Conservation (phyloP, 345 rosid species). For the Eucalyptus microcorys region DNA sequence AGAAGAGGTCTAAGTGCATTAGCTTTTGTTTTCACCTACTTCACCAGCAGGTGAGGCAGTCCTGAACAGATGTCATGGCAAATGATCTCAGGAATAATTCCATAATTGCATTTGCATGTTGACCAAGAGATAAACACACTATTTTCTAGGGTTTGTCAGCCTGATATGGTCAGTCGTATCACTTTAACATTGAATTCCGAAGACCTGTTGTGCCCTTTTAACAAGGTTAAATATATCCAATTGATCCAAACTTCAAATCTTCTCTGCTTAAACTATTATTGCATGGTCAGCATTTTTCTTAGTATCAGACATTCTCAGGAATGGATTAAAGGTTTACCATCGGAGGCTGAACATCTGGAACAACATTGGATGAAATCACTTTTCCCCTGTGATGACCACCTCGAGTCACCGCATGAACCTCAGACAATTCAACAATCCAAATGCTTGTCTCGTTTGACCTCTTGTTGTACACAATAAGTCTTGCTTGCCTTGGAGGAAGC, state of each 20-base stretch:
- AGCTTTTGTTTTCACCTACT: neutral
- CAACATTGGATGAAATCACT: constrained; percentile 51
- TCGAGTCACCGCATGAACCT: constrained; percentile 70
- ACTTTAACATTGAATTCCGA: neutral
- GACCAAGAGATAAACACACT: neutral
- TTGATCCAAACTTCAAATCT: neutral
- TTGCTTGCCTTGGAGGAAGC: constrained; percentile 66
- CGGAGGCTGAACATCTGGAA: constrained; percentile 74
- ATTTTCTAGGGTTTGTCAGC: neutral
- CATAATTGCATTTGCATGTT: neutral
- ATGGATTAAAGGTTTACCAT: constrained; percentile 23
- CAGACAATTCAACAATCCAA: constrained; percentile 58
- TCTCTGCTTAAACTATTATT: neutral
- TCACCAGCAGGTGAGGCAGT: neutral
- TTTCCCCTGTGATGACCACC: constrained; percentile 80
- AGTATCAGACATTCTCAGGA: neutral
- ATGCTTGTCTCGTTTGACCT: constrained; percentile 61
- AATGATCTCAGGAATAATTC: neutral
- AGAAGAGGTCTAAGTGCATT: neutral
- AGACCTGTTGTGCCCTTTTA: neutral
- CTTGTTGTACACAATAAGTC: constrained; percentile 67
- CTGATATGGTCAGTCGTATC: neutral
- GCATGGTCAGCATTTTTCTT: neutral
- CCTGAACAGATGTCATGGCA: neutral
- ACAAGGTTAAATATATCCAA: neutral